phyloP scores from a whole-genome alignment of 2,329 filamentous ascomycete species.

The Paraphaeosphaeria sporulosa region DNA sequence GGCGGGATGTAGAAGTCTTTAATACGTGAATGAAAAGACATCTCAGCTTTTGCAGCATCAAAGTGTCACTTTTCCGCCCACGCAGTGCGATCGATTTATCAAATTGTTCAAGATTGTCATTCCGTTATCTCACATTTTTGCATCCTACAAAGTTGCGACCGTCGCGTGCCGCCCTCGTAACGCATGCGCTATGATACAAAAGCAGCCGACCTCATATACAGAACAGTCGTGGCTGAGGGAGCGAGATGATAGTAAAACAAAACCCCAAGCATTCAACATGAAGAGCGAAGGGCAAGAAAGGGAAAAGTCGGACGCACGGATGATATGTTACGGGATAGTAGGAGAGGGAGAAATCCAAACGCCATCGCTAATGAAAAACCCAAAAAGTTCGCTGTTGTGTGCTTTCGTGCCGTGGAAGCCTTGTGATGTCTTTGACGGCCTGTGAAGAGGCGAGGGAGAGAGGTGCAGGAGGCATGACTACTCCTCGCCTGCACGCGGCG shows the following conservation, averaged over 20 bases:
- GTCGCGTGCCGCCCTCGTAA: neutral
- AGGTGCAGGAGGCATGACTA: conserved; percentile 8
- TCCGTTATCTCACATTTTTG: neutral
- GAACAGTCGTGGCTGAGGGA: neutral
- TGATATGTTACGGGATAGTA: neutral
- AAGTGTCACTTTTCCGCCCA: too few relatives aligned
- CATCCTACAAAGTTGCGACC: neutral
- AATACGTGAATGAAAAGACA: conserved; percentile 6
- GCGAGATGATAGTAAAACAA: conserved; percentile 30
- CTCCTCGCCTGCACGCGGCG: conserved; percentile 29
- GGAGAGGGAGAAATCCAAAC: conserved; percentile 30
- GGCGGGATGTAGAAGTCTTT: neutral
- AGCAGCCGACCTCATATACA: neutral
- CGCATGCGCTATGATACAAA: conserved; percentile 10
- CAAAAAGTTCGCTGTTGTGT: conserved; percentile 12
- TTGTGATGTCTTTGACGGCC: conserved; percentile 1
- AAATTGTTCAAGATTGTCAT: too few relatives aligned
- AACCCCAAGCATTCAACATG: conserved; percentile 13
- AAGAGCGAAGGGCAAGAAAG: conserved; percentile 18
- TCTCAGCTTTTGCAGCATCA: conserved; percentile 2
- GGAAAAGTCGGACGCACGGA: conserved; percentile 1
- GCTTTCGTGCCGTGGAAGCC: neutral
- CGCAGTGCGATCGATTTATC: too few relatives aligned
- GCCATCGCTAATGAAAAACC: conserved; percentile 40
- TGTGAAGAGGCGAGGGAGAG: neutral